A percentile compares a stretch with the other conserved stretches of the same genome.
phyloP scores from a whole-genome alignment of 495 filamentous ascomycete species.

The Penicillium bialowiezense region DNA sequence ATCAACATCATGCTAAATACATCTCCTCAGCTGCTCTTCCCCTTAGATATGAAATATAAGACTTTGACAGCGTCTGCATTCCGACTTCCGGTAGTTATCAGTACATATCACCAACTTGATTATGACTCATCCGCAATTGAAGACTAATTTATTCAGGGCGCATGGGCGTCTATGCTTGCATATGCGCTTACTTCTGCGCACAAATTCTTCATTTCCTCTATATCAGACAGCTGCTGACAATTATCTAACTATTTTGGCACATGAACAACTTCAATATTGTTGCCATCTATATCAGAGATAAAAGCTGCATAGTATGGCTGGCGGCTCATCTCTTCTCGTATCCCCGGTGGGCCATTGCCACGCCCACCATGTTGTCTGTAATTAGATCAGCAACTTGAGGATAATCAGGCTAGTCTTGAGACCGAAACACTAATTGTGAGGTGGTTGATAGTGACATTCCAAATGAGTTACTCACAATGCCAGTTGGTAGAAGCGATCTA shows the following conservation, averaged over 20 bases:
- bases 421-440: no score
- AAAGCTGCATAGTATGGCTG: conserved; percentile 15
- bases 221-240: no score
- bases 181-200: conserved; percentile 6
- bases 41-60: no score
- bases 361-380: conserved; percentile 5
- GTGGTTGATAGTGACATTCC: no score
- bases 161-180: conserved; percentile 11
- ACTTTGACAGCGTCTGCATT: no score
- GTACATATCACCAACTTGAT: conserved; percentile 16
- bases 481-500: conserved; percentile 11
- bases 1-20: no score
- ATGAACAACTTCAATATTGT: conserved; percentile 13
- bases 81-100: conserved; percentile 20
- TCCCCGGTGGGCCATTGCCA: conserved; percentile 11
- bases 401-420: no score
- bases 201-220: conserved; percentile 18
- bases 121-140: conserved; percentile 3
- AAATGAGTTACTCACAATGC: conserved; percentile 7
- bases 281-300: conserved; percentile 10
- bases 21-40: no score
- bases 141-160: conserved; percentile 11
- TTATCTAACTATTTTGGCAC: no score
- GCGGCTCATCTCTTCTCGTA: conserved; percentile 14
- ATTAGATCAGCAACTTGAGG: neutral